Percentiles rank a stretch among this genome's conserved stretches.
Evolutionary conservation across 768 basidiomycete genomes (phyloP).

Genomic region (Lepiota venenata): DNA sequence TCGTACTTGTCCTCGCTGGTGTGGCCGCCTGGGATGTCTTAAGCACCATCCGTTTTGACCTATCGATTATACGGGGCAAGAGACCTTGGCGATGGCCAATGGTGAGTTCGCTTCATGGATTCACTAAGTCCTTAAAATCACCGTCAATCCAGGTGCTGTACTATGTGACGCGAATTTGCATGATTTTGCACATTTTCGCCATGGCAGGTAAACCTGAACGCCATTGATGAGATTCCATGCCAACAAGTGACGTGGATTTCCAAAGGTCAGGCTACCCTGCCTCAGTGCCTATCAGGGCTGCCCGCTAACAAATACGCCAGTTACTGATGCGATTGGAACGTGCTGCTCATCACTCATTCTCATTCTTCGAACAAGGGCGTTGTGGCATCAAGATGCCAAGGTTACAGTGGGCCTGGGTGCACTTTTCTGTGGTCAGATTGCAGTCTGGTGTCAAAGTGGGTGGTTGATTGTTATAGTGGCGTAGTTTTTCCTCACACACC

Average conservation of each 20-base stretch:
- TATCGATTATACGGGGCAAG: slow-evolving; percentile 27
- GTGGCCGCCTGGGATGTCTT: slow-evolving; percentile 30
- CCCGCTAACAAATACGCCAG: slow-evolving; percentile 13
- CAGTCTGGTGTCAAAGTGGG: slow-evolving; percentile 29
- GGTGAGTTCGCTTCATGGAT: slow-evolving; percentile 15
- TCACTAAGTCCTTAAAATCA: not conserved
- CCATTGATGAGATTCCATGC: slow-evolving; percentile 29
- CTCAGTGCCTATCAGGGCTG: not conserved
- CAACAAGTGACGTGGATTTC: slow-evolving; percentile 29
- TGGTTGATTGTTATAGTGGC: not conserved
- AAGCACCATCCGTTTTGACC: slow-evolving; percentile 26
- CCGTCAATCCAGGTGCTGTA: slow-evolving; percentile 23
- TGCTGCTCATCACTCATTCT: slow-evolving; percentile 30
- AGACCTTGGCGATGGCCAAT: slow-evolving; percentile 31
- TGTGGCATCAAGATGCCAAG: slow-evolving; percentile 27
- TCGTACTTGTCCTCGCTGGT: slow-evolving; percentile 27
- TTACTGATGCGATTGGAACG: slow-evolving; percentile 29
- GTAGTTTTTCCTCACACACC: not conserved
- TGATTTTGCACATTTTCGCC: slow-evolving; percentile 30
- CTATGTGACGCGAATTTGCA: slow-evolving; percentile 27
- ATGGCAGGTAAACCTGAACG: slow-evolving; percentile 30
- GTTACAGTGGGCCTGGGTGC: slow-evolving; percentile 19
- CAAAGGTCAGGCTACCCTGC: slow-evolving; percentile 20
- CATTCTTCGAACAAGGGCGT: slow-evolving; percentile 28
- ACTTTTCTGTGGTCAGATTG: slow-evolving; percentile 27